phyloP scores from a whole-genome alignment of 768 basidiomycete genomes.

The Leccinum barrowsii region DNA sequence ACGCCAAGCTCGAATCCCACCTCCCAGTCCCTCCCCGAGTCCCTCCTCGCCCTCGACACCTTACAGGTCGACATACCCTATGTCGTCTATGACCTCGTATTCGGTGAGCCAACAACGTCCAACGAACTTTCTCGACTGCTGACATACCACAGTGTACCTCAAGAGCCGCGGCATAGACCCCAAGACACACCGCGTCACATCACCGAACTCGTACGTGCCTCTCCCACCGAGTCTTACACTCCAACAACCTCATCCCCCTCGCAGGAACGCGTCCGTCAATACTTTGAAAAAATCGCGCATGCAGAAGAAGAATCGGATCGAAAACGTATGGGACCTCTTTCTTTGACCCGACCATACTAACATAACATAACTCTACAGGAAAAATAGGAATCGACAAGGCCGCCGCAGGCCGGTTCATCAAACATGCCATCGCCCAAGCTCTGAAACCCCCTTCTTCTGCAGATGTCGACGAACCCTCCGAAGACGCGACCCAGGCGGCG shows the following conservation, averaged over 20 bases:
- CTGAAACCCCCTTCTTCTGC: conserved; percentile 29
- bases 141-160: conserved; percentile 59
- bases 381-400: conserved; percentile 5
- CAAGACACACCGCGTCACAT: conserved; percentile 68
- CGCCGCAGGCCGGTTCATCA: conserved; percentile 73
- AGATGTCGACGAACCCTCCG: conserved; percentile 29
- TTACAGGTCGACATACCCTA: conserved; percentile 78
- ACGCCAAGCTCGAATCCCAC: conserved; percentile 57
- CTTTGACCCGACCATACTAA: too few relatives aligned
- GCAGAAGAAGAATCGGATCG: conserved; percentile 61
- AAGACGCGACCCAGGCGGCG: neutral
- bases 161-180: conserved; percentile 80
- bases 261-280: conserved; percentile 71
- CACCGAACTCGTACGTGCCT: conserved; percentile 42
- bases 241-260: too few relatives aligned
- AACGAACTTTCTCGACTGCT: neutral
- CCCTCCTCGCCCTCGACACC: conserved; percentile 58
- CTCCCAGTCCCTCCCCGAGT: conserved; percentile 70
- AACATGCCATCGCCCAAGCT: conserved; percentile 71
- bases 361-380: conserved; percentile 22
- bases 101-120: conserved; percentile 49
- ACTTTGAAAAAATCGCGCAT: conserved; percentile 78
- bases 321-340: conserved; percentile 28
- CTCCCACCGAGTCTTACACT: neutral
- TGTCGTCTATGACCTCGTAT: conserved; percentile 79